phyloP scores from a whole-genome alignment of 805 yeast genomes.

The Ogataea siamensis region DNA sequence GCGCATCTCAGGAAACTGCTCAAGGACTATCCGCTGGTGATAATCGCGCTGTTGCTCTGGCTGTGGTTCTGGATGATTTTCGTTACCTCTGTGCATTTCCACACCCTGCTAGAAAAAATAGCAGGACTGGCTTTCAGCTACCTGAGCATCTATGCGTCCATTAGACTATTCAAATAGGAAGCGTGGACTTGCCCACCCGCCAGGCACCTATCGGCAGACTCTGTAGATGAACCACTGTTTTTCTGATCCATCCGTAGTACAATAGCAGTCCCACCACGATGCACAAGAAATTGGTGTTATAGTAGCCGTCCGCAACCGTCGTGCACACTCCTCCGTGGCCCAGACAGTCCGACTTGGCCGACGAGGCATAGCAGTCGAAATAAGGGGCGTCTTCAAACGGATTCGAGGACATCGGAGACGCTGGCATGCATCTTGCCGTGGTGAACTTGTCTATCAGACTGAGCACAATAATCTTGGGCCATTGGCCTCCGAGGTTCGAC shows the following conservation, averaged over 20 bases:
- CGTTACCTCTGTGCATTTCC: constrained; percentile 83
- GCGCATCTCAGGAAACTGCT: constrained; percentile 12
- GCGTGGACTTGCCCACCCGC: constrained; percentile 48
- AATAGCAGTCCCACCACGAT: constrained; percentile 61
- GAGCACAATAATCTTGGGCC: constrained; percentile 88
- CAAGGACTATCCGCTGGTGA: constrained; percentile 25
- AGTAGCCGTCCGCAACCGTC: constrained; percentile 76
- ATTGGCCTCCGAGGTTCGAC: constrained; percentile 92
- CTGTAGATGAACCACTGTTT: constrained; percentile 64
- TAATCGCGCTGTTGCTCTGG: constrained; percentile 35
- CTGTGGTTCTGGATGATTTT: constrained; percentile 88
- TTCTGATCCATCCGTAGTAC: constrained; percentile 63
- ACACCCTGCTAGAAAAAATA: constrained; percentile 70
- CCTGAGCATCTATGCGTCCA: constrained; percentile 39
- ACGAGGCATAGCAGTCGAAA: constrained; percentile 31
- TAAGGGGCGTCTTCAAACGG: constrained; percentile 26
- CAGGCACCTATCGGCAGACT: constrained; percentile 70
- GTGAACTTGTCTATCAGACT: constrained; percentile 80
- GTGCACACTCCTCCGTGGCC: constrained; percentile 54
- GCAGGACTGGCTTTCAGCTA: constrained; percentile 68
- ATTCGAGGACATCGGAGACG: constrained; percentile 15
- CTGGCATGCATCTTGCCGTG: constrained; percentile 52
- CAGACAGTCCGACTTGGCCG: constrained; percentile 48
- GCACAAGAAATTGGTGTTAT: constrained; percentile 71
- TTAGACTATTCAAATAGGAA: constrained; percentile 14